These are phyloP conservation scores for Spergularia marina DNA, from an alignment of 148 eudicot species.

Conservation along the genomic window DNA sequence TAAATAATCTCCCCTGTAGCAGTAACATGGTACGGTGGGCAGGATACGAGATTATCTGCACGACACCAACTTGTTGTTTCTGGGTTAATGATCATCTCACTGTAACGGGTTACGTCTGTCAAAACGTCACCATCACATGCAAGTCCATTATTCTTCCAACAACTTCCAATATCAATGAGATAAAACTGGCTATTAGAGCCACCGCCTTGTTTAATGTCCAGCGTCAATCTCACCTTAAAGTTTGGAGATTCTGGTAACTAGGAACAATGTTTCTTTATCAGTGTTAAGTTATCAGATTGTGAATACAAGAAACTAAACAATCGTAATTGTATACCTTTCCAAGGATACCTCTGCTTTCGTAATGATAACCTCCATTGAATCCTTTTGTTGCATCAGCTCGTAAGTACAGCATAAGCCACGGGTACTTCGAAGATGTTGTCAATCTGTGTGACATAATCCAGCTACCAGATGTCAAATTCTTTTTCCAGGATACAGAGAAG, in stretches of 20 bases:
- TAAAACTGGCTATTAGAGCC: conserved; percentile 52
- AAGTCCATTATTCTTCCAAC: conserved; percentile 61
- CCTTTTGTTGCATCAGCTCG: conserved; percentile 36
- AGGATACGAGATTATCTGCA: conserved; percentile 25
- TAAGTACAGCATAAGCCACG: conserved; percentile 42
- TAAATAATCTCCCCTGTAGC: conserved; percentile 29
- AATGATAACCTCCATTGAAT: conserved; percentile 41
- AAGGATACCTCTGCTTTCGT: conserved; percentile 34
- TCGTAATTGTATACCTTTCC: conserved; percentile 17
- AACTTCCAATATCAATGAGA: conserved; percentile 57
- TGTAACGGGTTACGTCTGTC: conserved; percentile 55
- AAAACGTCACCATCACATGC: conserved; percentile 46
- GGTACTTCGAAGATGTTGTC: conserved; percentile 29
- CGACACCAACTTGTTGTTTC: conserved; percentile 42
- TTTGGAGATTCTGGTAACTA: conserved; percentile 53
- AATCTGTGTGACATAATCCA: conserved; percentile 30
- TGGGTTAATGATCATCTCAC: conserved; percentile 58
- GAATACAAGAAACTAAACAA: background rate
- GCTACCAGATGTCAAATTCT: conserved; percentile 28
- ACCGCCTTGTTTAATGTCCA: conserved; percentile 48
- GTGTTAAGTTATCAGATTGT: background rate
- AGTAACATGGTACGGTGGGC: conserved; percentile 48
- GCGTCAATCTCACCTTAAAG: conserved; percentile 46
- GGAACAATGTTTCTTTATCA: background rate
- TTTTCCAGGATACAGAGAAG: conserved; percentile 34